These are phyloP conservation scores for Cunninghamia lanceolata DNA, from an alignment of 75 land plant genomes.

Conservation along the genomic window DNA sequence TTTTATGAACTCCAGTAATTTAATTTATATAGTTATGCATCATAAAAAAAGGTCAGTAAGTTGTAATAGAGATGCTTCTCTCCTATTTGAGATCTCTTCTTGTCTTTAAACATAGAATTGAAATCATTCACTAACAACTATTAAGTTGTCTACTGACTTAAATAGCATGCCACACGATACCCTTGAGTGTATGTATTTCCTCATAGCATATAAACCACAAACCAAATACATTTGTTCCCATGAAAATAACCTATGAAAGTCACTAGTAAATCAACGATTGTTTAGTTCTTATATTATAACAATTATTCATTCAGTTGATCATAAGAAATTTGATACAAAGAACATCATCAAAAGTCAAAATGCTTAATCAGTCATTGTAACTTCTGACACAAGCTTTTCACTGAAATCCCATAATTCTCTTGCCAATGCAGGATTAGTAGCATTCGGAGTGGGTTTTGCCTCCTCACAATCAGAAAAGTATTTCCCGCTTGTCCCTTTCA, in stretches of 20 bases:
- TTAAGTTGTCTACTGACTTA: not conserved
- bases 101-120: not conserved
- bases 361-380: not conserved
- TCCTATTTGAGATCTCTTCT: not conserved
- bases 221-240: not conserved
- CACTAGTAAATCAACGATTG: not conserved
- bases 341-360: not conserved
- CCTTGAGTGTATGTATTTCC: not conserved
- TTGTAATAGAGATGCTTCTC: not conserved
- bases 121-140: not conserved
- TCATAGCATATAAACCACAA: not conserved
- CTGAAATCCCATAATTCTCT: slow-evolving; percentile 36
- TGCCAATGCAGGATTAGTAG: slow-evolving; percentile 28
- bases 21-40: not conserved
- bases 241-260: not conserved
- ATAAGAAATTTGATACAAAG: not conserved
- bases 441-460: slow-evolving; percentile 16
- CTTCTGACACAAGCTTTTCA: slow-evolving; percentile 23
- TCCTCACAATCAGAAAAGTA: slow-evolving; percentile 41
- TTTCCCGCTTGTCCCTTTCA: slow-evolving; percentile 39
- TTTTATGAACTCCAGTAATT: not conserved
- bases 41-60: not conserved
- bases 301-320: not conserved
- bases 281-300: not conserved
- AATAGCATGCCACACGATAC: not conserved